phyloP scores from a whole-genome alignment of 75 land plant genomes.

The Picea glauca region DNA sequence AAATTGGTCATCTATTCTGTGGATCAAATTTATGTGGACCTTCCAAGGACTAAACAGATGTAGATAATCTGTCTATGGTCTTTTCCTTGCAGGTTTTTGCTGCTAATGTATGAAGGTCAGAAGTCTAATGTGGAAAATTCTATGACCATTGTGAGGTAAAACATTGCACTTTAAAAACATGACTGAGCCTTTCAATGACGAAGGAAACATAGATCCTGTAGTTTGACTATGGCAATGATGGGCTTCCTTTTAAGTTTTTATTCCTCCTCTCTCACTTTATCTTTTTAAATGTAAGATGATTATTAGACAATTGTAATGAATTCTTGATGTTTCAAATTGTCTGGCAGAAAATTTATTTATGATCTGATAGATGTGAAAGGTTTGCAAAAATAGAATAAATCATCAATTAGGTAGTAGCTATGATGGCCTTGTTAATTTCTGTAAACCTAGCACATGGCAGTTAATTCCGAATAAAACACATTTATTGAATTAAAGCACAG shows the following conservation, averaged over 20 bases:
- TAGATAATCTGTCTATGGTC: background rate
- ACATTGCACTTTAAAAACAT: background rate
- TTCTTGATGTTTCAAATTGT: background rate
- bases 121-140: background rate
- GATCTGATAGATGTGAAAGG: background rate
- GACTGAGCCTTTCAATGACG: background rate
- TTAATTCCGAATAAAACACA: no score
- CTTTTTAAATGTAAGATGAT: background rate
- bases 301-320: background rate
- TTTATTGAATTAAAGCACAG: no score
- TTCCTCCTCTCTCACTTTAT: no score
- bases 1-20: background rate
- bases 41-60: background rate
- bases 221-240: background rate
- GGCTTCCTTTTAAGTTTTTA: background rate
- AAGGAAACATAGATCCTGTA: background rate
- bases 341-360: background rate
- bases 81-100: slow-evolving; percentile 1
- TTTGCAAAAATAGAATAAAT: background rate
- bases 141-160: background rate
- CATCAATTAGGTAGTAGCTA: background rate
- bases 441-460: no score
- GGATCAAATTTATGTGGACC: background rate
- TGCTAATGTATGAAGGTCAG: slow-evolving; percentile 3
- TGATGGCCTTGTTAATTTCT: no score